Percentiles rank a stretch among this genome's conserved stretches.
phyloP scores from a whole-genome alignment of 129 eudicot species.

The Tanacetum coccineum region DNA sequence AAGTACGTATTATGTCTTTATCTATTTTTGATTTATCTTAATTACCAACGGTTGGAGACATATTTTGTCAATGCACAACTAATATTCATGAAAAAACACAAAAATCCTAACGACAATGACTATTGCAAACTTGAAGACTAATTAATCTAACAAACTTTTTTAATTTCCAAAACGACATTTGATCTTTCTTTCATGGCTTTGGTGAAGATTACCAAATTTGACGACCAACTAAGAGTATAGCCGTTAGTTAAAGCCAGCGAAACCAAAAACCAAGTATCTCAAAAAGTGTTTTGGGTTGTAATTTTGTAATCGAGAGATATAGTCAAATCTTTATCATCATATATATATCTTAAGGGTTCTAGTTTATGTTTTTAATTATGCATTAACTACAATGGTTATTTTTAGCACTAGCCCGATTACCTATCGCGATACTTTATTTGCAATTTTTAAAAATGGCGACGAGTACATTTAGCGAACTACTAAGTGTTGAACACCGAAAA shows the following conservation, averaged over 20 bases:
- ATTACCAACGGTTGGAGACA: no score
- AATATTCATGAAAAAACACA: neutral
- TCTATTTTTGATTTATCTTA: no score
- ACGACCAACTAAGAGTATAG: neutral
- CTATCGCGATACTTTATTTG: neutral
- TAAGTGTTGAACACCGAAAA: no score
- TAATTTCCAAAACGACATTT: neutral
- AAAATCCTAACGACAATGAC: no score
- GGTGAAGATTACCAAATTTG: slow-evolving; percentile 1
- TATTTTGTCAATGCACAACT: neutral
- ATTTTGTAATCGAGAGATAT: no score
- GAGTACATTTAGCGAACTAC: neutral
- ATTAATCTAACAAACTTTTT: slow-evolving; percentile 1
- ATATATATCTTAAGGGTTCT: no score
- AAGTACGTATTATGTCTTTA: no score
- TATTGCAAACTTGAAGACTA: slow-evolving; percentile 1
- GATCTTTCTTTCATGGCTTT: slow-evolving; percentile 3
- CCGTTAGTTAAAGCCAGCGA: slow-evolving; percentile 8
- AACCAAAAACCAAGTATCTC: neutral
- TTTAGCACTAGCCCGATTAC: no score
- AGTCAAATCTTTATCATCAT: no score
- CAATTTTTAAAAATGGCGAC: neutral
- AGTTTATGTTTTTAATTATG: no score
- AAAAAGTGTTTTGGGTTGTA: neutral
- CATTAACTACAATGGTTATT: no score